Base-by-base conservation (phyloP, 2,329 filamentous ascomycete species). In the Lachnellula arida region DNA sequence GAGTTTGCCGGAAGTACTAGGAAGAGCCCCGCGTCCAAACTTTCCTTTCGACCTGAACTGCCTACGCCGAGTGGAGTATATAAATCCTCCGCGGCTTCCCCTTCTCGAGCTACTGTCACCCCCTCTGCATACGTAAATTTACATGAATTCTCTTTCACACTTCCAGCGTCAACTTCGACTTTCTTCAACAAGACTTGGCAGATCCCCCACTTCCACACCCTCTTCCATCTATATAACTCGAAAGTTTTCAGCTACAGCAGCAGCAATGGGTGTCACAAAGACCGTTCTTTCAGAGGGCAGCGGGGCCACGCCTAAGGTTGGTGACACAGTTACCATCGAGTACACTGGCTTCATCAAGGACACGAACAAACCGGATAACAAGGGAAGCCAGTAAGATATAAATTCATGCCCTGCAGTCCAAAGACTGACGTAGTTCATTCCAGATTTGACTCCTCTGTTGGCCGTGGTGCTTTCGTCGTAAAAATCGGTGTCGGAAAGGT, bases 291-390 rank as follows among this genome's bases (percentile, higher is more conserved):
- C 74, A 37, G 73, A 81, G 60, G 92, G 93, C 68, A 79, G 80
- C 67, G 78, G 79, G 55, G 71, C 84, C 67, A 77, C 74, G 62
- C 89, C 93, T 56, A 70, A 74, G 63, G 67, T 70, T 15, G 88
- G 89, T 63, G 85, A 97, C 72, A 82, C 75, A 25, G 89, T 97
- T 68, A 83, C 81, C 69, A 96, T 97, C 70, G 84, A 94, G 75
- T 97, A 97, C 81, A 94, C 88, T 43, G 94, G 94, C 67, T 96
- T 79, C 75, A 80, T 97, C 61, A 88, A 87, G 75, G 86, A 95
- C 68, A 68, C 76, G 22, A 74, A 69, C 61, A 75, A 82, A 71
- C 73, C 80, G 17, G 78, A 83, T 56, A 78, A 82, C 68, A 84
- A 88, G 80, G 92, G 92, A 67, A 74, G 72, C 25, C 70, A 91